Conservation (phyloP, 202 grass and related monocot genomes). For the Setaria viridis region DNA sequence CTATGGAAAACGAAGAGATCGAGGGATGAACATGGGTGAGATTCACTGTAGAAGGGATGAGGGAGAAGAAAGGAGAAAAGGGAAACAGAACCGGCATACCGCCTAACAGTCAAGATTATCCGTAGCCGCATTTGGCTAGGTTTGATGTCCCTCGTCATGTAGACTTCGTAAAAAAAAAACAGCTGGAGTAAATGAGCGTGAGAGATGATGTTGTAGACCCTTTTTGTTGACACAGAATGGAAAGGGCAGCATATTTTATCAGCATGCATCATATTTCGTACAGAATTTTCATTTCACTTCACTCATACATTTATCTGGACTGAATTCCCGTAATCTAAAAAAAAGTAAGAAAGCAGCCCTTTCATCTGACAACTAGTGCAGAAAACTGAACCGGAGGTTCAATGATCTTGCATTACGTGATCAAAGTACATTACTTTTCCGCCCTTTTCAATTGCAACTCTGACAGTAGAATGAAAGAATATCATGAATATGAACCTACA, state of each 20-base stretch:
- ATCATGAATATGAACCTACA: conserved; percentile 30
- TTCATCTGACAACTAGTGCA: conserved; percentile 9
- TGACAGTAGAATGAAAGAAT: conserved; percentile 41
- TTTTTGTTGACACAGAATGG: neutral
- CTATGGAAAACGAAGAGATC: no score
- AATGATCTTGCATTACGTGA: conserved; percentile 20
- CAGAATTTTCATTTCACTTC: conserved; percentile 20
- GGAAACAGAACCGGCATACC: no score
- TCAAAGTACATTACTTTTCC: conserved; percentile 17
- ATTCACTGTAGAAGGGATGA: no score
- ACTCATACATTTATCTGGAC: neutral
- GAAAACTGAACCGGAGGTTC: conserved; percentile 9
- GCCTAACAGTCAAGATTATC: no score
- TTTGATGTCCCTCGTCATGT: no score
- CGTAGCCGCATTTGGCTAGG: no score
- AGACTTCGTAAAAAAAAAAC: neutral
- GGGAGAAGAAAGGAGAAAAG: no score
- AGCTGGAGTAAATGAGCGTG: neutral
- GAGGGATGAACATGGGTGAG: no score
- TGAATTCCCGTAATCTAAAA: neutral
- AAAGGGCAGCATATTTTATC: neutral
- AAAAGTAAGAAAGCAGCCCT: neutral
- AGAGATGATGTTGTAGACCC: neutral
- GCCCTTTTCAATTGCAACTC: conserved; percentile 19
- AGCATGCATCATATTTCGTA: neutral